Percentiles rank a stretch among this genome's conserved stretches.
Conservation (phyloP, 306 rosid genomes). For the Adenanthera pavonina region DNA sequence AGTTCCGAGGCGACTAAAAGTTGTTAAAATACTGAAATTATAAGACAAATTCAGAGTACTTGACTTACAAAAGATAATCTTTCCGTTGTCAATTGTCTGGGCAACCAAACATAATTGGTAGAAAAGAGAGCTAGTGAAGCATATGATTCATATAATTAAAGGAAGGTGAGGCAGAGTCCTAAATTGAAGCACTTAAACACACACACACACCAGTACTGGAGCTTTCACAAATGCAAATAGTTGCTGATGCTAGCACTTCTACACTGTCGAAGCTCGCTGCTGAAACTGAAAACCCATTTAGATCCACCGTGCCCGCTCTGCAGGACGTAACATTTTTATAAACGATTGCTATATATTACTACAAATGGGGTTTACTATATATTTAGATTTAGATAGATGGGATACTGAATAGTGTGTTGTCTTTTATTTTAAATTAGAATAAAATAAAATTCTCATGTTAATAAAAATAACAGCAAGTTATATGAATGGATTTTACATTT, state of each 20-base stretch:
- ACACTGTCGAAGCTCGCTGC: background rate
- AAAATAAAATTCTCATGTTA: no score
- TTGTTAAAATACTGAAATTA: background rate
- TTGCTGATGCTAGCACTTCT: background rate
- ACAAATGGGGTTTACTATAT: no score
- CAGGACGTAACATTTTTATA: no score
- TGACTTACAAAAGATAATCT: background rate
- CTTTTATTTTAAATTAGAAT: no score
- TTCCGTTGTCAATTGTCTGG: background rate
- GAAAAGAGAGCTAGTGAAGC: background rate
- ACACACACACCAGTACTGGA: background rate
- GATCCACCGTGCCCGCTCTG: no score
- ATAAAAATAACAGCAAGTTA: no score
- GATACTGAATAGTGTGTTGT: no score
- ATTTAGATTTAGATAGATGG: no score
- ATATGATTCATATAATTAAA: background rate
- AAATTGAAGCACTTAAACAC: background rate
- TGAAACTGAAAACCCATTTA: background rate
- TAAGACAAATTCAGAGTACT: background rate
- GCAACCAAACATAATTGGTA: background rate
- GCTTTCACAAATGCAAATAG: background rate
- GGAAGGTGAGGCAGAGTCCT: background rate
- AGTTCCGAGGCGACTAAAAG: background rate
- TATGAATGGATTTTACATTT: no score
- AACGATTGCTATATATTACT: no score